A percentile compares a stretch with the other conserved stretches of the same genome.
Evolutionary conservation across 257 asterid species (phyloP).

Genomic region (Eustoma russellianum): DNA sequence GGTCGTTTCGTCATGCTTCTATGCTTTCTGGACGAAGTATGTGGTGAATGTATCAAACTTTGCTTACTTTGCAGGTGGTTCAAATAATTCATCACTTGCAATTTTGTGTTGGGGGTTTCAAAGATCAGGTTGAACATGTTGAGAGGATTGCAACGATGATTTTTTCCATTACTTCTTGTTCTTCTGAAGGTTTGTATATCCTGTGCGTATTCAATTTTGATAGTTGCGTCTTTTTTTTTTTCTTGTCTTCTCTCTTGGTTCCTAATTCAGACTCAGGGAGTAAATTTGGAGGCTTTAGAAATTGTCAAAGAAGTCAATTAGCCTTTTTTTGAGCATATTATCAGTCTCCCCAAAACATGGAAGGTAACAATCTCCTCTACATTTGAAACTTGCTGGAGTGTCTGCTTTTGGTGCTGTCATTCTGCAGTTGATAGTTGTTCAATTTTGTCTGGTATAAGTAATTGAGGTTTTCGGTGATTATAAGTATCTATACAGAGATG

Average conservation of each 20-base stretch:
- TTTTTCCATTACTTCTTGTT: constrained; percentile 65
- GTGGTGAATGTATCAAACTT: no score
- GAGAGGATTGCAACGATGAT: constrained; percentile 34
- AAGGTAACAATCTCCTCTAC: no score
- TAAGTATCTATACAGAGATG: no score
- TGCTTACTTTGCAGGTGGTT: constrained; percentile 41
- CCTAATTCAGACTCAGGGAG: constrained; percentile 43
- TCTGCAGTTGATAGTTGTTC: neutral
- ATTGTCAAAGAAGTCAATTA: constrained; percentile 59
- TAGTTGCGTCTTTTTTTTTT: constrained; percentile 2
- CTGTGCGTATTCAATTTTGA: neutral
- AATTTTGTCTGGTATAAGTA: neutral
- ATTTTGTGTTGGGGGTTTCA: constrained; percentile 43
- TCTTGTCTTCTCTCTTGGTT: constrained; percentile 10
- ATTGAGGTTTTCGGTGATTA: no score
- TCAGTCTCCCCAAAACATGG: no score
- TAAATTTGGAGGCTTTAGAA: constrained; percentile 68
- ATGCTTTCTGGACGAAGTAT: no score
- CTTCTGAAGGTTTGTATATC: constrained; percentile 54
- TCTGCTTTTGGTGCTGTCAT: no score
- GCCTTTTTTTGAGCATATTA: no score
- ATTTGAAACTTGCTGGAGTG: no score
- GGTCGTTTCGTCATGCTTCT: no score
- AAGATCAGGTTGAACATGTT: constrained; percentile 40
- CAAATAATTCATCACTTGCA: constrained; percentile 41